These are phyloP conservation scores for Phytopythium oedochilum DNA, from an alignment of 352 stramenopile species.

Conservation along the genomic window DNA sequence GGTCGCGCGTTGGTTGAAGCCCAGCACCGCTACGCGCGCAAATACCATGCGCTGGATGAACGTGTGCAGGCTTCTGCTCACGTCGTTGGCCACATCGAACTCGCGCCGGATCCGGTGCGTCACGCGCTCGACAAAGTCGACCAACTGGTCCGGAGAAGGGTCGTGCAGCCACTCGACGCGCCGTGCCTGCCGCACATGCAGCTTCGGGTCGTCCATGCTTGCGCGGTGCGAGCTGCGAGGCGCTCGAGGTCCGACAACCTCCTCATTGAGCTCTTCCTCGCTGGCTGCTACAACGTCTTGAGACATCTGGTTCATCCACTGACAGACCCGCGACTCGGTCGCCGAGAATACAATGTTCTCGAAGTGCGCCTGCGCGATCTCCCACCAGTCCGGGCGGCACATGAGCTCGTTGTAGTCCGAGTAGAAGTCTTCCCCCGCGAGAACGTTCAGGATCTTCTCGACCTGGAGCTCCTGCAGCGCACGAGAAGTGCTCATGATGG, in stretches of 20 bases:
- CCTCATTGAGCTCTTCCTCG: slow-evolving; percentile 54
- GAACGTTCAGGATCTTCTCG: slow-evolving; percentile 67
- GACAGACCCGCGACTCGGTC: slow-evolving; percentile 59
- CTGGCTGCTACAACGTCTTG: slow-evolving; percentile 55
- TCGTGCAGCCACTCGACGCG: slow-evolving; percentile 56
- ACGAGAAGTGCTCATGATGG: slow-evolving; percentile 14
- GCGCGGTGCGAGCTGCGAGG: slow-evolving; percentile 1
- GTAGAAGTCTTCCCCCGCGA: slow-evolving; percentile 80
- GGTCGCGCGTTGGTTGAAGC: slow-evolving; percentile 62
- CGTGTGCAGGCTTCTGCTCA: slow-evolving; percentile 72
- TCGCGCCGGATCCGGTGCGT: slow-evolving; percentile 65
- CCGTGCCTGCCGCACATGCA: not conserved
- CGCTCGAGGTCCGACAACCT: slow-evolving; percentile 6
- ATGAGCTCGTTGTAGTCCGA: slow-evolving; percentile 80
- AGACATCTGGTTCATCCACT: slow-evolving; percentile 63
- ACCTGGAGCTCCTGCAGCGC: slow-evolving; percentile 64
- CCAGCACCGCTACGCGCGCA: slow-evolving; percentile 62
- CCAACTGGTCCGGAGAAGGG: slow-evolving; percentile 63
- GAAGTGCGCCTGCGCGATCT: slow-evolving; percentile 81
- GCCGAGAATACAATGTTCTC: slow-evolving; percentile 81
- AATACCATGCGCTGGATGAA: slow-evolving; percentile 81
- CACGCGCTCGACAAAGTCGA: slow-evolving; percentile 70
- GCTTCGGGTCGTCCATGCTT: not conserved
- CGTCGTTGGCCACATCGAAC: slow-evolving; percentile 63
- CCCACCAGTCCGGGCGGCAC: slow-evolving; percentile 75